A percentile compares a stretch with the other conserved stretches of the same genome.
phyloP scores from a whole-genome alignment of 2,329 filamentous ascomycete species.

The Hysterium pulicare region DNA sequence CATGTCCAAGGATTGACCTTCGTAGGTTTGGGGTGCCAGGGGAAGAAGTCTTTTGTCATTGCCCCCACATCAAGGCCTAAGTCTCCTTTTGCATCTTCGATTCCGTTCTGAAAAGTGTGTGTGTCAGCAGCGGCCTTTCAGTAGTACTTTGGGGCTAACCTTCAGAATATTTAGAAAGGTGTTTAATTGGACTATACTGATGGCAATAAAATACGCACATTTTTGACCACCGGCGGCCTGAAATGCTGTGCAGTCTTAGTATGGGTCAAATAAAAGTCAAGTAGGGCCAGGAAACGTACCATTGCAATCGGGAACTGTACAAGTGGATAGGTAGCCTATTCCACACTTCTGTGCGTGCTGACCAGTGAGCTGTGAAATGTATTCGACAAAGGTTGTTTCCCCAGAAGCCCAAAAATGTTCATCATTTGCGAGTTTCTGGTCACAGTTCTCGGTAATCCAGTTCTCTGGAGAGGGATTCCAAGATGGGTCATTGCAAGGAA shows the following conservation, averaged over 20 bases:
- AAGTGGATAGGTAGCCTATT: not conserved
- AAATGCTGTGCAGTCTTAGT: not conserved
- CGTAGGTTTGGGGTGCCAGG: not conserved
- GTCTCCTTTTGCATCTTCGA: not conserved
- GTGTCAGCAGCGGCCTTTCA: not conserved
- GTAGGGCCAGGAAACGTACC: not conserved
- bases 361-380: not conserved
- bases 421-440: not conserved
- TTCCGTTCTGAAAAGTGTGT: not conserved
- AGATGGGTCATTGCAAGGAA: slow-evolving; percentile 1
- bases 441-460: not conserved
- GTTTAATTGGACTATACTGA: not conserved
- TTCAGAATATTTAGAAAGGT: not conserved
- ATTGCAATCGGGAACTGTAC: not conserved
- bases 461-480: not conserved
- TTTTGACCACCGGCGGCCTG: not conserved
- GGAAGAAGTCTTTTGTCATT: not conserved
- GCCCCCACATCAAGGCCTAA: not conserved
- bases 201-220: not conserved
- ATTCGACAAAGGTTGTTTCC: slow-evolving; percentile 1
- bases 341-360: not conserved
- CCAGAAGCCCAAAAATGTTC: not conserved
- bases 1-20: not conserved
- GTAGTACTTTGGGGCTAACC: no score
- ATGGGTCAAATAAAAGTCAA: not conserved